These are phyloP conservation scores for Ceratocystis cubensis DNA, from an alignment of 2,329 filamentous ascomycete species.

Conservation along the genomic window DNA sequence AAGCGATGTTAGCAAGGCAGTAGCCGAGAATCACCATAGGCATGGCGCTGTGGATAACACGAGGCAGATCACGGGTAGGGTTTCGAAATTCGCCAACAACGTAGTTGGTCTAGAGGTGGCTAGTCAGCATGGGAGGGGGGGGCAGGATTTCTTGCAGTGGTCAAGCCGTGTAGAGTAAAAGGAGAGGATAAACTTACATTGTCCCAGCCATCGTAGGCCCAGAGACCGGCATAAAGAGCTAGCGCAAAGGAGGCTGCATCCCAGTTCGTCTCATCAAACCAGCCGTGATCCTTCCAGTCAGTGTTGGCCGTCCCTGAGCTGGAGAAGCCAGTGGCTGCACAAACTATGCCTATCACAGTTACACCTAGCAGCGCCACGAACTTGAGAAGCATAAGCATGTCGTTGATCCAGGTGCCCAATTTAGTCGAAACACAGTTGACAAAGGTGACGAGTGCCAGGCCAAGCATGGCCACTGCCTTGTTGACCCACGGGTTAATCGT, in stretches of 20 bases:
- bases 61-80: conserved; percentile 74
- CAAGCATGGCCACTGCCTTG: conserved; percentile 71
- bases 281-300: conserved; percentile 77
- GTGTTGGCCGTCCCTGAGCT: conserved; percentile 60
- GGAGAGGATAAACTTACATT: conserved; percentile 52
- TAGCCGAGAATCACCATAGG: conserved; percentile 85
- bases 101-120: conserved; percentile 49
- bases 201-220: conserved; percentile 98
- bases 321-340: conserved; percentile 74
- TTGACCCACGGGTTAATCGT: conserved; percentile 76
- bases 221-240: conserved; percentile 85
- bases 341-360: conserved; percentile 76
- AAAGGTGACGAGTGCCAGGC: conserved; percentile 62
- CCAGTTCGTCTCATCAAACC: conserved; percentile 76
- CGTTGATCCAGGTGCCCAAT: conserved; percentile 73
- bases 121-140: conserved; percentile 18
- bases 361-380: conserved; percentile 81
- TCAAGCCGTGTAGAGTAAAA: neutral
- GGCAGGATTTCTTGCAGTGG: neutral
- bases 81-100: conserved; percentile 95
- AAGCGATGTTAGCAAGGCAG: conserved; percentile 79
- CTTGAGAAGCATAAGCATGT: conserved; percentile 94
- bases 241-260: conserved; percentile 83
- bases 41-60: conserved; percentile 93
- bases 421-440: conserved; percentile 87